phyloP scores from a whole-genome alignment of 1,284 basidiomycete genomes.

The Cryptococcus jaspeensis region DNA sequence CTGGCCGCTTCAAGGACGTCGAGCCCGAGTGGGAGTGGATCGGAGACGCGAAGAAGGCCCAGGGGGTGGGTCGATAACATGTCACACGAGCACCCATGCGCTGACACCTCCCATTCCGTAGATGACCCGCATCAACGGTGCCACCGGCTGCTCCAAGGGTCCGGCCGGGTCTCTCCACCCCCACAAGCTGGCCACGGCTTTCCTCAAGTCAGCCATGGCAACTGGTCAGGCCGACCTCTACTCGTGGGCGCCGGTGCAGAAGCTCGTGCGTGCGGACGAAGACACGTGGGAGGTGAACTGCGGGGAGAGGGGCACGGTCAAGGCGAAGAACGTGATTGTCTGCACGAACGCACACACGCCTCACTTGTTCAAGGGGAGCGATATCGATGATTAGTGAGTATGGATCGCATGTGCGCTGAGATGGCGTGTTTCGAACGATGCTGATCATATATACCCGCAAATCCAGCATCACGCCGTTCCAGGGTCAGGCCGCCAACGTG shows the following conservation, averaged over 20 bases:
- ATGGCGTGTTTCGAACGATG: background rate
- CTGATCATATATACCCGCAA: no score
- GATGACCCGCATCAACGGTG: slow-evolving; percentile 13
- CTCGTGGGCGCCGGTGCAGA: slow-evolving; percentile 23
- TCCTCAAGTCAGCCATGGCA: slow-evolving; percentile 18
- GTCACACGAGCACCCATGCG: background rate
- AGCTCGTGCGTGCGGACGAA: background rate
- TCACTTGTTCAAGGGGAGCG: slow-evolving; percentile 27
- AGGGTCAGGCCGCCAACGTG: slow-evolving; percentile 27
- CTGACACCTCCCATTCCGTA: background rate
- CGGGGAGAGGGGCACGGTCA: slow-evolving; percentile 22
- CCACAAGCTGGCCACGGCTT: slow-evolving; percentile 35
- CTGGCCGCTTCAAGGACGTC: slow-evolving; percentile 8
- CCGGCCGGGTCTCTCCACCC: slow-evolving; percentile 32
- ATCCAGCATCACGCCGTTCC: slow-evolving; percentile 27
- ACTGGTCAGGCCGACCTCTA: slow-evolving; percentile 16
- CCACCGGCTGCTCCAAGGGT: slow-evolving; percentile 16
- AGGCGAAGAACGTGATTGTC: slow-evolving; percentile 29
- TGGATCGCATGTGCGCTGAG: background rate
- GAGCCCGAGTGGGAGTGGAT: slow-evolving; percentile 26
- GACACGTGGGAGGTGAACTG: slow-evolving; percentile 23
- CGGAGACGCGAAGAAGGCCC: slow-evolving; percentile 30
- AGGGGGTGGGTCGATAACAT: slow-evolving; percentile 16
- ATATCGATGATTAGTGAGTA: slow-evolving; percentile 19
- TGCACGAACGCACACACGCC: slow-evolving; percentile 42